Conservation (phyloP, 176 grass and related monocot species). For the Eleusine indica region DNA sequence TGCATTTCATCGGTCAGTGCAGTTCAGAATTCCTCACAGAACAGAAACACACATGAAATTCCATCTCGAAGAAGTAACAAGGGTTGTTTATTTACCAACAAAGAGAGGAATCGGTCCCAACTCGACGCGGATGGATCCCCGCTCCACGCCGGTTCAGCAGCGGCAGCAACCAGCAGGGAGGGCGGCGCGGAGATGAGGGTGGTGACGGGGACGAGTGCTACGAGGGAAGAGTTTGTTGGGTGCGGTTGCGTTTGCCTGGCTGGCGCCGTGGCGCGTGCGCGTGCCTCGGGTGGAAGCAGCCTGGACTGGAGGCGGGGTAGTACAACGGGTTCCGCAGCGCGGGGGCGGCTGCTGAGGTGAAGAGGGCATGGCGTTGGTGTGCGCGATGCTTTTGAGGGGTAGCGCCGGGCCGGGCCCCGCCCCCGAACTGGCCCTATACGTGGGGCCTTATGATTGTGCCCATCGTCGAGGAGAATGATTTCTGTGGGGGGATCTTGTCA, state of each 20-base stretch:
- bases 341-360: not conserved
- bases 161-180: not conserved
- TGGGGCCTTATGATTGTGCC: not conserved
- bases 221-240: constrained; percentile 17
- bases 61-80: not conserved
- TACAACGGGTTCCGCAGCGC: constrained; percentile 9
- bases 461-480: constrained; percentile 18
- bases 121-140: not conserved
- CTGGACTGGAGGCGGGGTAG: not conserved
- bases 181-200: not conserved
- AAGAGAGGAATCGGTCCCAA: not conserved
- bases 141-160: not conserved
- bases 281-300: not conserved
- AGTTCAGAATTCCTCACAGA: not conserved
- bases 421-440: not conserved
- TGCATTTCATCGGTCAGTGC: not conserved
- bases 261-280: not conserved
- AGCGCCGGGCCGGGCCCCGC: not conserved
- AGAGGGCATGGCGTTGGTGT: not conserved
- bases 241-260: not conserved
- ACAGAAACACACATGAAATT: not conserved
- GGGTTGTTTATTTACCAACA: not conserved
- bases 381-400: constrained; percentile 27
- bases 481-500: not conserved
- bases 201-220: not conserved